phyloP scores from a whole-genome alignment of 164 flowering plant genomes.

The Warburgia ugandensis region DNA sequence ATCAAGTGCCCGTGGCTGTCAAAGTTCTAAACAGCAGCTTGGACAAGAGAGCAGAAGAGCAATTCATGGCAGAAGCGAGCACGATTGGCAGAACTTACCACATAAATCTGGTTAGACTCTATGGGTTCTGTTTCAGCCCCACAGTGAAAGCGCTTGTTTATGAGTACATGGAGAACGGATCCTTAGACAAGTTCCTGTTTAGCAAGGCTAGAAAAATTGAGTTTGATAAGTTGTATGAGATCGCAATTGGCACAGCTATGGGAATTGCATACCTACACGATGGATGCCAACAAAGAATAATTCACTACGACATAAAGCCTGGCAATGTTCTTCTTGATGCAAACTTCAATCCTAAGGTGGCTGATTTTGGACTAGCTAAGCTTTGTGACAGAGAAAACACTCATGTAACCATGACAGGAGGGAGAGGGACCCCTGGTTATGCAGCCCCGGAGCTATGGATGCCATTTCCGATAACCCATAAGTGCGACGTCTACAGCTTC shows the following conservation, averaged over 20 bases:
- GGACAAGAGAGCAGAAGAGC: slow-evolving; percentile 18
- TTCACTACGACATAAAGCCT: too few relatives aligned
- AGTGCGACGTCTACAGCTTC: slow-evolving; percentile 9
- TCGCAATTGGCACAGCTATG: too few relatives aligned
- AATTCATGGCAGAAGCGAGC: slow-evolving; percentile 30
- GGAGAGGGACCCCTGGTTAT: slow-evolving; percentile 5
- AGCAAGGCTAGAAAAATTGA: not conserved
- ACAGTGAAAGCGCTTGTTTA: slow-evolving; percentile 22
- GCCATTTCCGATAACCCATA: too few relatives aligned
- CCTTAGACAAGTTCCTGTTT: slow-evolving; percentile 21
- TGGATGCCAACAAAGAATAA: too few relatives aligned
- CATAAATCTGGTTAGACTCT: slow-evolving; percentile 25
- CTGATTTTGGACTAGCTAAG: too few relatives aligned
- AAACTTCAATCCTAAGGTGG: too few relatives aligned
- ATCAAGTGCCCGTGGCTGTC: too few relatives aligned
- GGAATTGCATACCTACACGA: too few relatives aligned
- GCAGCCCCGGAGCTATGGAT: slow-evolving; percentile 5
- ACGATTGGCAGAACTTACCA: slow-evolving; percentile 29
- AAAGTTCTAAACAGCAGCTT: slow-evolving; percentile 1
- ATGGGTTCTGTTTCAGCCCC: slow-evolving; percentile 24
- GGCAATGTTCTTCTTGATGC: too few relatives aligned
- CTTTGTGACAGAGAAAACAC: too few relatives aligned
- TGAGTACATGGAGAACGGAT: slow-evolving; percentile 32
- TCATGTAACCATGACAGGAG: not conserved
- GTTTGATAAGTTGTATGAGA: slow-evolving; percentile 15